Evolutionary conservation across 805 yeast genomes (phyloP), one percentile per base, ranked within the genome.

Genomic region (Citeromyces nyonsensis): DNA sequence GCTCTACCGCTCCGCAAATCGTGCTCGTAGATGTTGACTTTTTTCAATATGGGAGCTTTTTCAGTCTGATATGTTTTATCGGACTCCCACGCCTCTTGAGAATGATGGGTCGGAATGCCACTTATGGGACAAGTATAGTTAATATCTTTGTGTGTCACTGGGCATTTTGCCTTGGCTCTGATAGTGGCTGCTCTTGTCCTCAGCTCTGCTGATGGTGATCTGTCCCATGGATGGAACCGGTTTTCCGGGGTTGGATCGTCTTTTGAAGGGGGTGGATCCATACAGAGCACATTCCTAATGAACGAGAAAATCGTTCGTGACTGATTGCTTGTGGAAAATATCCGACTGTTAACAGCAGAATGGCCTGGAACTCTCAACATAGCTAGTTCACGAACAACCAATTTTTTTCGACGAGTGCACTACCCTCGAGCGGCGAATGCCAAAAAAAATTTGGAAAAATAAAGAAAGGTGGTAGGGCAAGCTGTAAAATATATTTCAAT

Each of bases 81-180:
- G 35, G 59, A 56, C 45, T 75, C 76, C 95, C 96, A 91, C 1
- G 95, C 95, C 41, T 79, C 84, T 48, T 66, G 65, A 13, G 83
- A 74, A 49, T 83, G 93, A 52, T 91, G 98, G 4, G 98, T 91
- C 15, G 99, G 98, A 32, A 91, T 85, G 3, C 98, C 98, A 4
- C 95, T 81, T 35, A 69, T 59, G 2, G 98, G 98, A 57, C 97
- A 91, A 2, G 86, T 82, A 52, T 65, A 91, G 41, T 77, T 66
- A 37, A 91, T 82, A 30, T 79, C 77, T 40, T 74, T 68, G 12
- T 73, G 64, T 0, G 96, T 86, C 9, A 86, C 91, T 0, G 96
- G 97, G 52, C 97, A 88, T 47, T 70, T 69, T 8, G 95, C 95
- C 38, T 75, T 65, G 4, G 94, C 78, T 49, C 86, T 69, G 39